Conservation (phyloP, 192 early-diverging fungal species). For the Lobosporangium transversale region DNA sequence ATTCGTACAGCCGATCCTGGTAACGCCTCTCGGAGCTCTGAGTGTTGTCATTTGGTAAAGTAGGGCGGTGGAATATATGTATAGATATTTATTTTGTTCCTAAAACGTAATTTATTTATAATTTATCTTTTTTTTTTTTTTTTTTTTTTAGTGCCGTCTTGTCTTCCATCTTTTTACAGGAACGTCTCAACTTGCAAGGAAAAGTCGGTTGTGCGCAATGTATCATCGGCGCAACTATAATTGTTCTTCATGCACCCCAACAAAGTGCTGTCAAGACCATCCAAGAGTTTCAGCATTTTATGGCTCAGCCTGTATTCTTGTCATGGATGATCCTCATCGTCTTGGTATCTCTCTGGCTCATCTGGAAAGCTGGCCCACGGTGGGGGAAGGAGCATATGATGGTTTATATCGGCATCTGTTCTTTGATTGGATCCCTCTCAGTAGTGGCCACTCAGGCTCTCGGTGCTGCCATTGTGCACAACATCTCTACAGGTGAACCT, state of each 20-base stretch:
- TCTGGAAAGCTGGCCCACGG: conserved; percentile 77
- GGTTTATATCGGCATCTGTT: conserved; percentile 92
- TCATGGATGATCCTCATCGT: conserved; percentile 74
- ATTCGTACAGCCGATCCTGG: conserved; percentile 91
- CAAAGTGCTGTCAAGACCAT: conserved; percentile 78
- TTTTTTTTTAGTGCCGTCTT: conserved; percentile 69
- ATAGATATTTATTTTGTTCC: neutral
- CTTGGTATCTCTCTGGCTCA: conserved; percentile 69
- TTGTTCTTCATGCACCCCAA: conserved; percentile 86
- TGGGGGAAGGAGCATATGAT: conserved; percentile 85
- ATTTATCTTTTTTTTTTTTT: neutral
- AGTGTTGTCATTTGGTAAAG: conserved; percentile 81
- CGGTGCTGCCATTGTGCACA: conserved; percentile 87
- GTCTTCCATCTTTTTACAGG: conserved; percentile 86
- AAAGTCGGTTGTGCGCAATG: conserved; percentile 90
- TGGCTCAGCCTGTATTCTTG: conserved; percentile 78
- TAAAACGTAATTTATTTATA: neutral
- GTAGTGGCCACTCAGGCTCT: conserved; percentile 90
- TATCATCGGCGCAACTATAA: conserved; percentile 84
- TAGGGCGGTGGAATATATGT: neutral
- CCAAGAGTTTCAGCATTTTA: conserved; percentile 80
- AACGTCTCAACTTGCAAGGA: conserved; percentile 82
- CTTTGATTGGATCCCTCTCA: conserved; percentile 88
- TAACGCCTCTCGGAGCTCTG: conserved; percentile 92
- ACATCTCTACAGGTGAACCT: conserved; percentile 79